A percentile compares a stretch with the other conserved stretches of the same genome.
phyloP scores from a whole-genome alignment of 2,329 filamentous ascomycete genomes.

The Catunica adiposa region DNA sequence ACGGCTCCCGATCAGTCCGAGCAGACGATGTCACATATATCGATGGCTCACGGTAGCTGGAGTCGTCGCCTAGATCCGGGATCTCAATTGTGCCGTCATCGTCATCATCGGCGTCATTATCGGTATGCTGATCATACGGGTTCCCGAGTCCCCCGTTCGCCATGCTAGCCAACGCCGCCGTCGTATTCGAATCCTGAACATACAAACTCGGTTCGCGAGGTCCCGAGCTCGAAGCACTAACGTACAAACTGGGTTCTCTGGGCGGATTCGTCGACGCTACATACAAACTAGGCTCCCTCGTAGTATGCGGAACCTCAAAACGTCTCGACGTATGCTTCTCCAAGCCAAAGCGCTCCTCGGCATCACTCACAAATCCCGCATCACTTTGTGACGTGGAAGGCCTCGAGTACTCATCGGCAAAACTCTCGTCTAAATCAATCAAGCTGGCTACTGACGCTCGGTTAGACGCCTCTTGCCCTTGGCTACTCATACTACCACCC shows the following conservation, averaged over 20 bases:
- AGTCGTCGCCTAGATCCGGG: slow-evolving; percentile 10
- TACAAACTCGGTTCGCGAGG: slow-evolving; percentile 12
- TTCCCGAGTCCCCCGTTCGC: neutral
- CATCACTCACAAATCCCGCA: slow-evolving; percentile 13
- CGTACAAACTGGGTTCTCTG: slow-evolving; percentile 10
- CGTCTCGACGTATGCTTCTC: slow-evolving; percentile 14
- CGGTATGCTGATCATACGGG: neutral
- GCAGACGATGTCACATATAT: slow-evolving; percentile 12
- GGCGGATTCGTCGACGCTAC: slow-evolving; percentile 3
- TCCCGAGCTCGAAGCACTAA: neutral
- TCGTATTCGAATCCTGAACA: slow-evolving; percentile 8
- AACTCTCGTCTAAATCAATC: slow-evolving; percentile 22
- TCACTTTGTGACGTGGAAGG: slow-evolving; percentile 16
- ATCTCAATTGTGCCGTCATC: slow-evolving; percentile 15
- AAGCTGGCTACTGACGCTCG: slow-evolving; percentile 23
- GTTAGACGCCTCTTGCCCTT: slow-evolving; percentile 16
- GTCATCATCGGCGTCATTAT: slow-evolving; percentile 8
- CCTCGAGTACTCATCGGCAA: slow-evolving; percentile 12
- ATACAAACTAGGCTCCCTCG: slow-evolving; percentile 13
- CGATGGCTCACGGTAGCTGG: slow-evolving; percentile 11
- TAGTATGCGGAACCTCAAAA: slow-evolving; percentile 8
- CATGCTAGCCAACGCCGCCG: neutral
- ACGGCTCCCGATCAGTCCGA: slow-evolving; percentile 11
- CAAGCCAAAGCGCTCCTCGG: slow-evolving; percentile 15
- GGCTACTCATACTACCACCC: too few species aligned